Percentiles rank a stretch among this genome's conserved stretches.
These are phyloP conservation scores for Morella rubra DNA, from an alignment of 306 rosid species.

Conservation along the genomic window DNA sequence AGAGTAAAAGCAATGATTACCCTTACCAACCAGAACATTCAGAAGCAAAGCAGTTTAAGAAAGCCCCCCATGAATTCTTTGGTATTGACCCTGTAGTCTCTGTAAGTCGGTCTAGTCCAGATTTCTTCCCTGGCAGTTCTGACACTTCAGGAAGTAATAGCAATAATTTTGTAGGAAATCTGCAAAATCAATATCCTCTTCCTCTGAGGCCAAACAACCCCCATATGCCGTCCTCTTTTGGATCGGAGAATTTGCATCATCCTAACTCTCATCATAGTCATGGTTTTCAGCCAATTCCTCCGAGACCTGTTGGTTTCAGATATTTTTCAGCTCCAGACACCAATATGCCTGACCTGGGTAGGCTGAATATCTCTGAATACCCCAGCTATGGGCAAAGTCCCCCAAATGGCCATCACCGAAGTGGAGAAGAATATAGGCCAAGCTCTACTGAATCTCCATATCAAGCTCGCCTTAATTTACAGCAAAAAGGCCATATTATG, in stretches of 20 bases:
- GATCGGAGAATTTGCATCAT: constrained; percentile 42
- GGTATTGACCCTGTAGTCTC: constrained; percentile 26
- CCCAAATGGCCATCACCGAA: constrained; percentile 38
- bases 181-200: constrained; percentile 47
- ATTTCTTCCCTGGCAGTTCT: constrained; percentile 39
- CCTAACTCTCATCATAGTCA: constrained; percentile 43
- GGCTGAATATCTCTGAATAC: constrained; percentile 49
- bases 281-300: constrained; percentile 46
- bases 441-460: constrained; percentile 40
- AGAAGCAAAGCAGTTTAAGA: constrained; percentile 44
- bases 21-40: constrained; percentile 32
- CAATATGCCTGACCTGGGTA: constrained; percentile 53
- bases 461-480: constrained; percentile 38
- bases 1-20: constrained; percentile 39
- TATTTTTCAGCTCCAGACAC: constrained; percentile 41
- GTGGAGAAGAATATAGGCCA: constrained; percentile 49
- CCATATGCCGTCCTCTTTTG: constrained; percentile 52
- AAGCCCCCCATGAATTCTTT: constrained; percentile 80
- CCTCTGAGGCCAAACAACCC: constrained; percentile 48
- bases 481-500: constrained; percentile 49
- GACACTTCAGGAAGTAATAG: constrained; percentile 51
- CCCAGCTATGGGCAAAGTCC: constrained; percentile 42
- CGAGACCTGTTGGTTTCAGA: constrained; percentile 51
- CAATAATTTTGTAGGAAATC: constrained; percentile 40
- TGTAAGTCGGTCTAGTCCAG: constrained; percentile 41